Evolutionary conservation across 352 stramenopile species (phyloP).

Genomic region (Nothophytophthora sp.): DNA sequence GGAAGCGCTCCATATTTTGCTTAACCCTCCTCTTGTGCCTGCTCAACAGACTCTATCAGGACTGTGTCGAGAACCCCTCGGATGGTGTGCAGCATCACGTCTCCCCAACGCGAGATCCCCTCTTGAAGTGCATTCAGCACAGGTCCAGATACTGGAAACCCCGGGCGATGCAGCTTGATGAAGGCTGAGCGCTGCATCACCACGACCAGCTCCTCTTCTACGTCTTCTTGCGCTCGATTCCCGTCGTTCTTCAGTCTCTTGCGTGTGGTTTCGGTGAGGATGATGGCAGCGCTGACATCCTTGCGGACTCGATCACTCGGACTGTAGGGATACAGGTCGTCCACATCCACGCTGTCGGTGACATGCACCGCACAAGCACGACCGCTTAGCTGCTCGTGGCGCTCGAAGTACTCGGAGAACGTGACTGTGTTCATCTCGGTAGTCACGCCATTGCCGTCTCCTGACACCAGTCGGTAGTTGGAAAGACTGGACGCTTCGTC

Average conservation of each 20-base stretch:
- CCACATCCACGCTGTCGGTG: conserved; percentile 16
- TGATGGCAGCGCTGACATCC: conserved; percentile 24
- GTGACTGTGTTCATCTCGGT: conserved; percentile 17
- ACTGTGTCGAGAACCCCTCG: too few relatives aligned
- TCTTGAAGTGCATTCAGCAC: conserved; percentile 27
- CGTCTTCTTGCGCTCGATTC: too few relatives aligned
- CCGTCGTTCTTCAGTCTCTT: conserved; percentile 31
- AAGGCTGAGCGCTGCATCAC: conserved; percentile 25
- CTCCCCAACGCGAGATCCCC: conserved; percentile 32
- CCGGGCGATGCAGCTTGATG: conserved; percentile 30
- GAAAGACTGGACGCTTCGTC: conserved; percentile 11
- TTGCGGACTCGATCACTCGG: conserved; percentile 22
- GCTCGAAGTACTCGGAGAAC: conserved; percentile 11
- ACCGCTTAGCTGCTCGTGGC: not conserved
- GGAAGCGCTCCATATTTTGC: not conserved
- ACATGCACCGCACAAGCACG: conserved; percentile 10
- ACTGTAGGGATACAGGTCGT: conserved; percentile 23
- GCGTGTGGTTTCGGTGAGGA: conserved; percentile 17
- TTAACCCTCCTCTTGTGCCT: too few relatives aligned
- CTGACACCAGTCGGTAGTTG: conserved; percentile 10
- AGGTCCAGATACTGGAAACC: conserved; percentile 18
- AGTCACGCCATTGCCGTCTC: conserved; percentile 14
- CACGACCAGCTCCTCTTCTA: conserved; percentile 23
- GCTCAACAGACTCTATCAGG: too few relatives aligned
- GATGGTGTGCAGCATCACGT: too few relatives aligned